A percentile compares a stretch with the other conserved stretches of the same genome.
These are phyloP conservation scores for Pseudozyma thailandica DNA, from an alignment of 1,284 basidiomycete species.

Conservation along the genomic window DNA sequence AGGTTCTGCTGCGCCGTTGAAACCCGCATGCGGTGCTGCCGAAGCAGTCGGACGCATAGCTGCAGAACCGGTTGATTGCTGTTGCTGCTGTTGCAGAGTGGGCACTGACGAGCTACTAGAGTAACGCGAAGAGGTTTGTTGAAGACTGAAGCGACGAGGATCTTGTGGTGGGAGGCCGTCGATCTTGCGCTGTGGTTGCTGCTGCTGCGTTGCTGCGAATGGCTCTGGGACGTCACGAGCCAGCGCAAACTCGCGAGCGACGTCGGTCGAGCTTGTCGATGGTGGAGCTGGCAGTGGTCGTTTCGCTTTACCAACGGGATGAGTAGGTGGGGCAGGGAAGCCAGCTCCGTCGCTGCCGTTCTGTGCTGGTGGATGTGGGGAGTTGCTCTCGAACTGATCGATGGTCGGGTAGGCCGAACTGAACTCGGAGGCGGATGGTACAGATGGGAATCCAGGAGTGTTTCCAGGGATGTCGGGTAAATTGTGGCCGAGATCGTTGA, in stretches of 20 bases:
- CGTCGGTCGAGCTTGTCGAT: conserved; percentile 26
- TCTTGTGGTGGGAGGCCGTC: conserved; percentile 34
- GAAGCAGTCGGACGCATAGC: conserved; percentile 3
- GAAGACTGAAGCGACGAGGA: conserved; percentile 26
- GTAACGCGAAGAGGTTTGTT: conserved; percentile 11
- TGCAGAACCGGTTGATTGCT: conserved; percentile 5
- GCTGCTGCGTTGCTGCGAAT: conserved; percentile 24
- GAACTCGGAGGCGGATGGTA: conserved; percentile 53
- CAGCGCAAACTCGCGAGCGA: conserved; percentile 44
- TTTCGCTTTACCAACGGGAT: conserved; percentile 33
- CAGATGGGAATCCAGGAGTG: conserved; percentile 24
- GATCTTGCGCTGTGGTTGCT: conserved; percentile 13
- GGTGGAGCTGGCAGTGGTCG: conserved; percentile 52
- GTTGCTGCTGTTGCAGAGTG: conserved; percentile 10
- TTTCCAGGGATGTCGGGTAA: conserved; percentile 12
- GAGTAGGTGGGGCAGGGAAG: conserved; percentile 46
- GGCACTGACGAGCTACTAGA: conserved; percentile 21
- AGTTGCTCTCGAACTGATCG: conserved; percentile 51
- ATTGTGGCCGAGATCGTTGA: conserved; percentile 18
- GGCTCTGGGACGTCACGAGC: conserved; percentile 51
- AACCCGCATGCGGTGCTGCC: conserved; percentile 3
- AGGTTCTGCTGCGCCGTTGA: conserved; percentile 8
- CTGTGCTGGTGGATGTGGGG: conserved; percentile 3
- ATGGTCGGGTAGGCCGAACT: conserved; percentile 51
- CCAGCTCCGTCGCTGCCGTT: conserved; percentile 9